Evolutionary conservation across 2,329 filamentous ascomycete species (phyloP), one percentile per base, ranked within the genome.

Genomic region (Aureobasidium subglaciale): DNA sequence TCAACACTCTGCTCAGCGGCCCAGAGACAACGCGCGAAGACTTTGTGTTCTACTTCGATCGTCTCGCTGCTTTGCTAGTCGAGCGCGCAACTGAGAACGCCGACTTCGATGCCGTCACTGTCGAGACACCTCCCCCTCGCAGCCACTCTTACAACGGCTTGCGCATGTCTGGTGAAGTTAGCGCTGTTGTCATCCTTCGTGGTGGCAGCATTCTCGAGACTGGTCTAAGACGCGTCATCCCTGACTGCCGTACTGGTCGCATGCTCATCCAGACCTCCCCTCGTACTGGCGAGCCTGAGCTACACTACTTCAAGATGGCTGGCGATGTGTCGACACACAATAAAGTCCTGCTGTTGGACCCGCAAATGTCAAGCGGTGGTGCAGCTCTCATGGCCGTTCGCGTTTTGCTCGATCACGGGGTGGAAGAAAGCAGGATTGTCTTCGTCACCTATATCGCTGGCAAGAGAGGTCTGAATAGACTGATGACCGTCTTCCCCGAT

Each of bases 1-100:
- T 99, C 81, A 91, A 89, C 68, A 96, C 91, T 0, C 87, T 96
- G 56, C 82, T 99, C 37, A 86, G 95, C 66, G 81, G 93, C 63
- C 86, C 88, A 16, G 80, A 84, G 45, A 92, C 90, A 0, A 76
- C 80, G 6, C 81, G 88, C 38, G 92, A 96, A 67, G 91, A 97
- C 63, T 97, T 96, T 68, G 89, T 96, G 59, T 97, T 97, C 72
- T 97, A 97, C 72, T 96, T 97, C 70, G 90, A 99, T 71, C 83
- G 93, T 34, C 76, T 97, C 34, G 84, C 88, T 2, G 83, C 87
- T n/a, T 76, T 96, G 52, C 77, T 97, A 24, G 82, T 97, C 43
- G 92, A 97, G 70, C 80, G 87, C 66, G 88, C 88, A 1, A 77
- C 92, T 59, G 89, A 92, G 7, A 68, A 69, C 66, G 80, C 89